Evolutionary conservation across 371 early-diverging fungal species (phyloP).

Genomic region (Syncephalastrum sp.): DNA sequence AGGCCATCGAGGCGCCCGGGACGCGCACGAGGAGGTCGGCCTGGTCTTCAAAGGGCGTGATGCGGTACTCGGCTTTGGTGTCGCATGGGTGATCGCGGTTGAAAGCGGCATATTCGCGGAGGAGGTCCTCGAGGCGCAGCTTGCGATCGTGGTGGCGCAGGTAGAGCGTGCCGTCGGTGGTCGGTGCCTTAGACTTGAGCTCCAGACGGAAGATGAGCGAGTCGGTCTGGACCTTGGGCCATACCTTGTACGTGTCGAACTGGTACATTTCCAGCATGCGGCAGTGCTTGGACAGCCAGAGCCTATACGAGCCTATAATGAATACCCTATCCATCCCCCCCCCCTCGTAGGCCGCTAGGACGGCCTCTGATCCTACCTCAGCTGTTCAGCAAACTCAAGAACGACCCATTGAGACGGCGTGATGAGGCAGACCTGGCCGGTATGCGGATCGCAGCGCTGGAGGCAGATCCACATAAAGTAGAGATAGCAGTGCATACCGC

Average conservation of each 20-base stretch:
- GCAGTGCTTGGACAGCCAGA: slow-evolving; percentile 60
- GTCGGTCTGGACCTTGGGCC: slow-evolving; percentile 66
- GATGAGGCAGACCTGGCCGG: slow-evolving; percentile 42
- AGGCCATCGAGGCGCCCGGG: slow-evolving; percentile 45
- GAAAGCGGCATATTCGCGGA: slow-evolving; percentile 23
- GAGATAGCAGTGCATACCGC: slow-evolving; percentile 42
- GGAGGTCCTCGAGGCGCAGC: slow-evolving; percentile 15
- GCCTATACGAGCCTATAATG: slow-evolving; percentile 18
- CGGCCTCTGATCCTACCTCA: slow-evolving; percentile 30
- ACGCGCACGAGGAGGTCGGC: slow-evolving; percentile 11
- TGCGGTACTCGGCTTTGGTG: slow-evolving; percentile 3
- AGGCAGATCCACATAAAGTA: slow-evolving; percentile 51
- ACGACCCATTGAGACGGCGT: slow-evolving; percentile 69
- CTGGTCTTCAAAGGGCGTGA: slow-evolving; percentile 14
- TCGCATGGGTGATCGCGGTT: slow-evolving; percentile 1
- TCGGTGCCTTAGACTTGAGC: not conserved
- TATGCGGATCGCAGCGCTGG: slow-evolving; percentile 36
- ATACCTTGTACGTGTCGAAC: slow-evolving; percentile 68
- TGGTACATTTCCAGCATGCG: slow-evolving; percentile 56
- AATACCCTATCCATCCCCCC: too few species aligned
- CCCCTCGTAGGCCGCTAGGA: too few species aligned
- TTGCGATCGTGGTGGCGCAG: slow-evolving; percentile 44
- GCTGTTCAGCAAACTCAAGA: slow-evolving; percentile 57
- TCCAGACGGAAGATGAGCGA: slow-evolving; percentile 60
- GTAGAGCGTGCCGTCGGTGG: slow-evolving; percentile 18